Evolutionary conservation across 768 basidiomycete species (phyloP).

Genomic region (Hygrocybe punicea): DNA sequence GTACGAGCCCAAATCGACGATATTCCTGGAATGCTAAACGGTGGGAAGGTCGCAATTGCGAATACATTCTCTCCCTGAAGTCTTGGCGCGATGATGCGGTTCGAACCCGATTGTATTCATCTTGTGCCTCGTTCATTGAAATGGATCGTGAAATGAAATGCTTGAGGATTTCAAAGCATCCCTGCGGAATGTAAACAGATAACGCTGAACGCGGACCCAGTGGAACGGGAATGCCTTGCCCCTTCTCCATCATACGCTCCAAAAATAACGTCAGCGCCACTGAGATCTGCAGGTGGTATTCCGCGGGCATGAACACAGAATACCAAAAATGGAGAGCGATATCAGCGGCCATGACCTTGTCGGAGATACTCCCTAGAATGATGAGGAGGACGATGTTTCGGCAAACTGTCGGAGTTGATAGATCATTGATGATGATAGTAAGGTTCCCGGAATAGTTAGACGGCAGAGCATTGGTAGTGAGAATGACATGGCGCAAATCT

Average conservation of each 20-base stretch:
- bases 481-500: slow-evolving; percentile 44
- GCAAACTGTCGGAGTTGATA: slow-evolving; percentile 23
- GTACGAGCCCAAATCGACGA: slow-evolving; percentile 41
- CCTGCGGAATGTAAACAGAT: background rate
- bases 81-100: slow-evolving; percentile 37
- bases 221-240: background rate
- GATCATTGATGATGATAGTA: slow-evolving; percentile 43
- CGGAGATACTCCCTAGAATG: slow-evolving; percentile 36
- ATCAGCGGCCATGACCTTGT: slow-evolving; percentile 38
- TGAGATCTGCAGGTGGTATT: slow-evolving; percentile 23
- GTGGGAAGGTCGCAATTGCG: slow-evolving; percentile 39
- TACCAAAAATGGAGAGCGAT: slow-evolving; percentile 49
- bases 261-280: slow-evolving; percentile 20
- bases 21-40: slow-evolving; percentile 42
- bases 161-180: background rate
- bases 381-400: slow-evolving; percentile 44
- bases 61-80: slow-evolving; percentile 38
- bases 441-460: slow-evolving; percentile 38
- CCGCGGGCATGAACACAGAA: slow-evolving; percentile 40
- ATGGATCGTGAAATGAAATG: slow-evolving; percentile 3
- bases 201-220: slow-evolving; percentile 13
- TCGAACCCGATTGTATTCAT: slow-evolving; percentile 34
- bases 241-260: slow-evolving; percentile 11
- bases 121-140: slow-evolving; percentile 21
- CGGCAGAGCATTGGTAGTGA: slow-evolving; percentile 44